Evolutionary conservation across 2,329 filamentous ascomycete species (phyloP), one percentile per base, ranked within the genome.

Genomic region (Aspergillus sp.): DNA sequence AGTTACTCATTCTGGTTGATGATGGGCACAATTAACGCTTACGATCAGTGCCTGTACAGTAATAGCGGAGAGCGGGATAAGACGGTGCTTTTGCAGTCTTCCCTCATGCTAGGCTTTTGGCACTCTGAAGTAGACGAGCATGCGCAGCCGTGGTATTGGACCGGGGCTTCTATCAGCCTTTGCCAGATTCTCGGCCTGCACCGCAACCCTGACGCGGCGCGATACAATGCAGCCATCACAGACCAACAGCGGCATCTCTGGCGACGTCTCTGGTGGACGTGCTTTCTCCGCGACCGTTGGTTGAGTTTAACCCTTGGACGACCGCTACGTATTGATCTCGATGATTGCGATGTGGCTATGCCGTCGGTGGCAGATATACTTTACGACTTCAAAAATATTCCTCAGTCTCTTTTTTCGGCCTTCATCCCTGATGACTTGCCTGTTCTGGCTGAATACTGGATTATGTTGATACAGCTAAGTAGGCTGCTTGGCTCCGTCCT

Each of bases 131-230:
- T 72, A 0, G 74, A 79, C 48, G 75, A 79, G 49, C 70, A 76
- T 12, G 71, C 69, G 8, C 73, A 77, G 9, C 72, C 77, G 0
- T 80, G 77, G 77, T 76, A 79, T 55, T 80, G 78, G 77, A 75
- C 73, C 4, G 76, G 78, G n/a, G 69, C 77, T 23, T 77, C 78
- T 5, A 75, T 80, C 50, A 72, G 68, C 27, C 68, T 80, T 3
- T 75, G 73, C 15, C 77, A 80, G 27, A 76, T 73, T 3, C 69
- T 79, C 2, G 78, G 79, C 0, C 66, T 81, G 0, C 77, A 81
- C 61, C 73, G 73, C 50, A 63, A 60, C 33, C 68, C 68, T 0
- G 58, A 63, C 41, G 40, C 43, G 4, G 50, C 56, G 9, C 54
- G 46, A 21, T 60, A 47, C 17, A 66, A 66, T 46, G 57, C 64